A percentile compares a stretch with the other conserved stretches of the same genome.
These are phyloP conservation scores for Biscogniauxia marginata DNA, from an alignment of 2,329 filamentous ascomycete genomes.

Conservation along the genomic window DNA sequence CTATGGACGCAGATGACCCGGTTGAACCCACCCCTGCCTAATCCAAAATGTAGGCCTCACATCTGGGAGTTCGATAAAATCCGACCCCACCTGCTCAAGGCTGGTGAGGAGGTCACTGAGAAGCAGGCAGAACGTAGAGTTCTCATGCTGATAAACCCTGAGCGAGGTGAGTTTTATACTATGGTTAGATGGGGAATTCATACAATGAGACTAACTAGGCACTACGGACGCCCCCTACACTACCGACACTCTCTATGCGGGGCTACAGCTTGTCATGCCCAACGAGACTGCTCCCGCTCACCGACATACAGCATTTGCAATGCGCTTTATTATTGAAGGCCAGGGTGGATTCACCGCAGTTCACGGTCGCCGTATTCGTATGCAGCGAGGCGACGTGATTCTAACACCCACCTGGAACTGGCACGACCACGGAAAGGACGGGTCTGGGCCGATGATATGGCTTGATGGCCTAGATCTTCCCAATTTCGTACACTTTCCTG, in stretches of 20 bases:
- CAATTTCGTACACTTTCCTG: slow-evolving; percentile 47
- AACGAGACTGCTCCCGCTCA: slow-evolving; percentile 52
- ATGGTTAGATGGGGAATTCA: no score
- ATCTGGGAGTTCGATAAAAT: slow-evolving; percentile 35
- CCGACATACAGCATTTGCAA: slow-evolving; percentile 52
- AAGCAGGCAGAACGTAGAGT: slow-evolving; percentile 38
- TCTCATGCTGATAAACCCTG: slow-evolving; percentile 38
- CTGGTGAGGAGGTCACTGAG: slow-evolving; percentile 33
- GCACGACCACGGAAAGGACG: slow-evolving; percentile 56
- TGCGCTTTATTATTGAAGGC: slow-evolving; percentile 56
- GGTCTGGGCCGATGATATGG: slow-evolving; percentile 54
- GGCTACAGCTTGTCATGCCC: slow-evolving; percentile 53
- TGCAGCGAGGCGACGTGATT: slow-evolving; percentile 52
- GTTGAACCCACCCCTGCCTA: slow-evolving; percentile 44
- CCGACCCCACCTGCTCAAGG: slow-evolving; percentile 32
- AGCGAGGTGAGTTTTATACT: slow-evolving; percentile 18
- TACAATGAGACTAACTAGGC: not conserved
- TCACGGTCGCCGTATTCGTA: slow-evolving; percentile 46
- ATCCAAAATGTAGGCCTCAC: slow-evolving; percentile 38
- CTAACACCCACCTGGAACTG: slow-evolving; percentile 56
- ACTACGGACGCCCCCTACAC: slow-evolving; percentile 47
- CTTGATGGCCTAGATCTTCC: slow-evolving; percentile 55
- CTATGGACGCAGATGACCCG: slow-evolving; percentile 45
- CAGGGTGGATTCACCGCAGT: slow-evolving; percentile 50
- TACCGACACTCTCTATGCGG: slow-evolving; percentile 55